phyloP scores from a whole-genome alignment of 2,329 filamentous ascomycete species.

The Rhynchosporium secalis region DNA sequence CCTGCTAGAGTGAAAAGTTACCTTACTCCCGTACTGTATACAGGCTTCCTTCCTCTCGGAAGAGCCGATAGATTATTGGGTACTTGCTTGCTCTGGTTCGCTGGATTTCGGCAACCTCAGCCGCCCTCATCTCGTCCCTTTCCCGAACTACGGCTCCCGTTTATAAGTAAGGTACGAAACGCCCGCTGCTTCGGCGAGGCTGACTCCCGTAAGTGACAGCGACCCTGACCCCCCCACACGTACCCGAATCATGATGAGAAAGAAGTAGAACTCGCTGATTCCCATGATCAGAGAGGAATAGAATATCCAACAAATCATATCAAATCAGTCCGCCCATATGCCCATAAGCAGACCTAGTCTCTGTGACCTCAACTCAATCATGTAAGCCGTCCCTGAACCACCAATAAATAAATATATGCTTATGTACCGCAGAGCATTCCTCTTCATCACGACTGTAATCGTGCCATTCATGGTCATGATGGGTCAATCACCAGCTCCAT shows the following conservation, averaged over 20 bases:
- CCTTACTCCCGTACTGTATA: too few species aligned
- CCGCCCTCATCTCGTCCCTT: not conserved
- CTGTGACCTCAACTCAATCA: slow-evolving; percentile 5
- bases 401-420: not conserved
- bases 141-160: not conserved
- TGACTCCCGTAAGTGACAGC: not conserved
- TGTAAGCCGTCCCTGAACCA: not conserved
- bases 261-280: slow-evolving; percentile 1
- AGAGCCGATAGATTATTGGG: too few species aligned
- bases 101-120: not conserved
- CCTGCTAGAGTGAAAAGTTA: not conserved
- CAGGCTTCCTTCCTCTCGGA: not conserved
- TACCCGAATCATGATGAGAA: not conserved
- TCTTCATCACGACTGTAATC: slow-evolving; percentile 33
- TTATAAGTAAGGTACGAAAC: too few species aligned
- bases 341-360: not conserved
- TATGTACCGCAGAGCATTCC: slow-evolving; percentile 26
- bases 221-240: not conserved
- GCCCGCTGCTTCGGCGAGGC: not conserved
- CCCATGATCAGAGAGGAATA: not conserved
- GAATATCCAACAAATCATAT: not conserved
- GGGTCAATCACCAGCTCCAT: slow-evolving; percentile 25
- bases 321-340: not conserved
- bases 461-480: slow-evolving; percentile 33
- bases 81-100: too few species aligned